Percentiles rank a stretch among this genome's conserved stretches.
Evolutionary conservation across 2,329 filamentous ascomycete species (phyloP).

Genomic region (Xylaria sp.): DNA sequence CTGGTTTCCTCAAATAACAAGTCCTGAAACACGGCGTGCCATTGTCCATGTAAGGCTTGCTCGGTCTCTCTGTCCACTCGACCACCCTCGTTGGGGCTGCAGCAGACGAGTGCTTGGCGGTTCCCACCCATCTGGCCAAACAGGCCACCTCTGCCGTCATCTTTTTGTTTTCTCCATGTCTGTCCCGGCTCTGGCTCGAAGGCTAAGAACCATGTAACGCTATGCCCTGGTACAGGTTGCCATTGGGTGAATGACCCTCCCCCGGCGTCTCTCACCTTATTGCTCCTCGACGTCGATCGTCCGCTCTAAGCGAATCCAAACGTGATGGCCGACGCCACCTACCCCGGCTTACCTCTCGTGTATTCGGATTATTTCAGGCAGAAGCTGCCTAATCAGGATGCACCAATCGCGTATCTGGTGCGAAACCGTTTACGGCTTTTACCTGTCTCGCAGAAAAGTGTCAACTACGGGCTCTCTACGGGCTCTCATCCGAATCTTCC

Average conservation of each 20-base stretch:
- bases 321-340: slow-evolving; percentile 15
- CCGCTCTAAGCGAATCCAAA: slow-evolving; percentile 22
- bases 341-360: slow-evolving; percentile 21
- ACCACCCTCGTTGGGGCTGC: slow-evolving; percentile 4
- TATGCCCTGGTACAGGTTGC: slow-evolving; percentile 9
- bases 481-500: background rate
- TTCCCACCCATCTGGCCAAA: slow-evolving; percentile 19
- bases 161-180: slow-evolving; percentile 4
- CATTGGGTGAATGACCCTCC: slow-evolving; percentile 12
- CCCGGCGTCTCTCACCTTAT: slow-evolving; percentile 26
- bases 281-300: slow-evolving; percentile 28
- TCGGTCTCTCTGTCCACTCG: too few species aligned
- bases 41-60: background rate
- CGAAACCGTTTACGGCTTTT: background rate
- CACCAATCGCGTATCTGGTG: background rate
- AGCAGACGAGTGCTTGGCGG: slow-evolving; percentile 10
- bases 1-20: slow-evolving; percentile 22
- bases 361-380: slow-evolving; percentile 21
- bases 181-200: too few species aligned
- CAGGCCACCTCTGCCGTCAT: slow-evolving; percentile 24
- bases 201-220: slow-evolving; percentile 19
- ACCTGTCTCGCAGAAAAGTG: background rate
- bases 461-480: background rate
- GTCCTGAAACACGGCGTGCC: slow-evolving; percentile 23
- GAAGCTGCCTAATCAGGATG: slow-evolving; percentile 11